A percentile compares a stretch with the other conserved stretches of the same genome.
Conservation (phyloP, 169 alveolate species). For the Plasmodium vivax region DNA sequence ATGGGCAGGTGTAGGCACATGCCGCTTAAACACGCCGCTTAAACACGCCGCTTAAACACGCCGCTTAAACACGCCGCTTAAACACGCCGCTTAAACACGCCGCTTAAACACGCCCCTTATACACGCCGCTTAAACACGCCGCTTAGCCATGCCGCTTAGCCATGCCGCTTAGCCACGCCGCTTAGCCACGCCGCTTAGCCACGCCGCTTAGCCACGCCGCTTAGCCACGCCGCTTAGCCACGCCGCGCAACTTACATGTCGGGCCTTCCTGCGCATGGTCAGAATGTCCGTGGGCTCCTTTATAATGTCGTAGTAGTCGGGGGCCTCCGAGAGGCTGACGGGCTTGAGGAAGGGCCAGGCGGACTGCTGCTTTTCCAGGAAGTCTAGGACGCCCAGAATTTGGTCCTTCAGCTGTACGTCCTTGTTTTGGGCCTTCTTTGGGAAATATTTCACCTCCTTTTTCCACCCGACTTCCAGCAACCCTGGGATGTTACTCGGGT, state of each 20-base stretch:
- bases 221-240: no score
- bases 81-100: no score
- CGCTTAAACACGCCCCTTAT: not conserved
- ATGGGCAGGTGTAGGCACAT: not conserved
- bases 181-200: not conserved
- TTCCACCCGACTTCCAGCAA: constrained; percentile 94
- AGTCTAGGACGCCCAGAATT: constrained; percentile 84
- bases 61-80: no score
- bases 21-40: not conserved
- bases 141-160: no score
- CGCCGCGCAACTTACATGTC: constrained; percentile 68
- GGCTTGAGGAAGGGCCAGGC: constrained; percentile 97
- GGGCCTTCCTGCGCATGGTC: constrained; percentile 92
- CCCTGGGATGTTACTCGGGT: constrained; percentile 93
- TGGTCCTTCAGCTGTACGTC: constrained; percentile 85
- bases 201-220: no score
- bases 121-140: no score
- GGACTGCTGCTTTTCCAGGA: constrained; percentile 87
- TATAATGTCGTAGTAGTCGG: constrained; percentile 97
- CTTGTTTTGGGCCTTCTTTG: constrained; percentile 72
- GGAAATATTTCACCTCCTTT: constrained; percentile 76
- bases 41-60: no score
- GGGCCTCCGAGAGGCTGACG: constrained; percentile 95
- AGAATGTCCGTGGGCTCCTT: constrained; percentile 96
- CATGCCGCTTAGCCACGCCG: no score